These are phyloP conservation scores for Ganoderma leucocontextum DNA, from an alignment of 1,284 basidiomycete species.

Conservation along the genomic window DNA sequence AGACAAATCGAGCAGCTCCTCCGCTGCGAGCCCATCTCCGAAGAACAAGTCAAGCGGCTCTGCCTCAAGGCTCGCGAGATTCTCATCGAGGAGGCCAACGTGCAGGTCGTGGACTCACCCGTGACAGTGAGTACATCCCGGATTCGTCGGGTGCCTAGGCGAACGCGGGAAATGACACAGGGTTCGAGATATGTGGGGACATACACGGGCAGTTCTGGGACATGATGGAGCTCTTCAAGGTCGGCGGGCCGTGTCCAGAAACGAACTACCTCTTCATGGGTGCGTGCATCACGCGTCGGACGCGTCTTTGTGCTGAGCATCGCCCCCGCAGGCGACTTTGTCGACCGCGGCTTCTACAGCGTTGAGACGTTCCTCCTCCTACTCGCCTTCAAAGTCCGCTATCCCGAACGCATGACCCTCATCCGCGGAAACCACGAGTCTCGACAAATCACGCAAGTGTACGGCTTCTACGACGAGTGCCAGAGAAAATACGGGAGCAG, in stretches of 20 bases:
- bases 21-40: slow-evolving; percentile 92
- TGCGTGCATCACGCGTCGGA: slow-evolving; percentile 48
- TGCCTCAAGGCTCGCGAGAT: slow-evolving; percentile 97
- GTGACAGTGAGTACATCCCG: slow-evolving; percentile 77
- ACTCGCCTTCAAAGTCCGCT: slow-evolving; percentile 95
- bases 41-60: slow-evolving; percentile 91
- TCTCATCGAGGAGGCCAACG: slow-evolving; percentile 96
- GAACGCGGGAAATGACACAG: slow-evolving; percentile 26
- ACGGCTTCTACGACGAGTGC: slow-evolving; percentile 99
- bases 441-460: slow-evolving; percentile 98
- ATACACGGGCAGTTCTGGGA: slow-evolving; percentile 99
- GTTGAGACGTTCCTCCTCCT: slow-evolving; percentile 97
- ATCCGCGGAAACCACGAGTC: slow-evolving; percentile 99
- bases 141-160: slow-evolving; percentile 12
- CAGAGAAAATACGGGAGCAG: slow-evolving; percentile 95
- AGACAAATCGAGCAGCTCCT: slow-evolving; percentile 91
- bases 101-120: slow-evolving; percentile 95
- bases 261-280: slow-evolving; percentile 99
- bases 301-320: background rate
- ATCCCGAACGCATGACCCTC: slow-evolving; percentile 96
- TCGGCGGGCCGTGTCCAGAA: slow-evolving; percentile 94
- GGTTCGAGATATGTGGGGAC: slow-evolving; percentile 91
- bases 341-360: slow-evolving; percentile 96
- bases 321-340: slow-evolving; percentile 80
- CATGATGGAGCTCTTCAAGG: slow-evolving; percentile 95